Conservation (phyloP, 495 filamentous ascomycete genomes). For the Xylaria palmicola region DNA sequence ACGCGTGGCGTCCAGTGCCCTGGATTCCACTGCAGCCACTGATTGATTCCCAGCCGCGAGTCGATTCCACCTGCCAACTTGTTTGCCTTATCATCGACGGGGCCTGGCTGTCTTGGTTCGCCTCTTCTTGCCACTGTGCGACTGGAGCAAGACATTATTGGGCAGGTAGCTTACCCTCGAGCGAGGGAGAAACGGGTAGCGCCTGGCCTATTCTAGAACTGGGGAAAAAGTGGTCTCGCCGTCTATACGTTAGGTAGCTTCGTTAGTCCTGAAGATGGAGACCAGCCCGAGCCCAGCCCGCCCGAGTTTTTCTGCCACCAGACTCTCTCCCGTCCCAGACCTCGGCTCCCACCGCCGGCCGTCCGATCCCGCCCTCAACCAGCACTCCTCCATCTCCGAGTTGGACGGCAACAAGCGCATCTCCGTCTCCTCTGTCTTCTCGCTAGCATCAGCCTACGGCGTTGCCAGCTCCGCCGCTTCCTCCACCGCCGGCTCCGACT, state of each 20-base stretch:
- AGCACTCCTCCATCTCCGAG: constrained; percentile 39
- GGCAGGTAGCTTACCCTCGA: background rate
- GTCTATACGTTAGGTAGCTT: constrained; percentile 5
- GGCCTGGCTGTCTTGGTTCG: background rate
- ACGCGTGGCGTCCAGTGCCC: no score
- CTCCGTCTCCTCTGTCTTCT: constrained; percentile 66
- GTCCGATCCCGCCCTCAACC: constrained; percentile 47
- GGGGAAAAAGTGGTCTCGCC: constrained; percentile 7
- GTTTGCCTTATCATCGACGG: no score
- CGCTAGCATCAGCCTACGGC: constrained; percentile 56
- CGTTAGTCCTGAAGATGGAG: constrained; percentile 4
- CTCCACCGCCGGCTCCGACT: constrained; percentile 38
- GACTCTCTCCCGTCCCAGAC: constrained; percentile 30
- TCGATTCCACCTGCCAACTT: background rate
- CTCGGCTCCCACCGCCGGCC: constrained; percentile 29
- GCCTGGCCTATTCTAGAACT: no score
- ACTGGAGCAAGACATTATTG: background rate
- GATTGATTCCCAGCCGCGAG: no score
- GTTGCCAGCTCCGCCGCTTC: constrained; percentile 44
- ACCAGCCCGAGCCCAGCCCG: constrained; percentile 9
- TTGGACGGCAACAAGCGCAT: constrained; percentile 57
- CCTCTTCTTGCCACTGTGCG: constrained; percentile 1
- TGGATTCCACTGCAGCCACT: no score
- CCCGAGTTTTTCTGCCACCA: constrained; percentile 14
- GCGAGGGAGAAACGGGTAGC: no score